Evolutionary conservation across 1,284 basidiomycete genomes (phyloP).

Genomic region (Trichosporon sp.): DNA sequence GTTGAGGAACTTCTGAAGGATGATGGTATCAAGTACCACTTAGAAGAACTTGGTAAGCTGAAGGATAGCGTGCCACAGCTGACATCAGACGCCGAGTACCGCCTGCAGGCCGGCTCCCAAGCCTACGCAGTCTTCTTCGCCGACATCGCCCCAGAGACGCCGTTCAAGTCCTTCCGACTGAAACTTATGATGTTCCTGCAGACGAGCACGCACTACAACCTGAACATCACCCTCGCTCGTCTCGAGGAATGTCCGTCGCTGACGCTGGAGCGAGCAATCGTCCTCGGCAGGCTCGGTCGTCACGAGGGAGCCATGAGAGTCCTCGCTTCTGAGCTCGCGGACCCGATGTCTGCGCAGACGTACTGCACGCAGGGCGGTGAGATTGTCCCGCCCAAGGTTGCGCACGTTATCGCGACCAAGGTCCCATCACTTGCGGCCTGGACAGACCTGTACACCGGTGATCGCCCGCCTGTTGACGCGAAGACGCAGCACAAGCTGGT

Average conservation of each 20-base stretch:
- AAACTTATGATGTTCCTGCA: constrained; percentile 78
- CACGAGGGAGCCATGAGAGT: constrained; percentile 68
- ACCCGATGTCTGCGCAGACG: constrained; percentile 73
- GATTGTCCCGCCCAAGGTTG: constrained; percentile 67
- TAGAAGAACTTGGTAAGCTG: constrained; percentile 54
- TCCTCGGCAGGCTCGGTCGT: constrained; percentile 74
- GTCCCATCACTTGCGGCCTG: constrained; percentile 62
- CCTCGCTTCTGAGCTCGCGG: constrained; percentile 71
- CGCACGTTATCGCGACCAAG: constrained; percentile 56
- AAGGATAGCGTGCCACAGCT: not conserved
- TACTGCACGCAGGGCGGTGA: constrained; percentile 76
- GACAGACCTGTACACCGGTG: constrained; percentile 59
- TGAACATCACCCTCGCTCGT: constrained; percentile 59
- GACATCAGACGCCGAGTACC: constrained; percentile 50
- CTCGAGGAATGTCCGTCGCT: constrained; percentile 62
- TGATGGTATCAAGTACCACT: constrained; percentile 55
- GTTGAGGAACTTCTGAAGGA: constrained; percentile 42
- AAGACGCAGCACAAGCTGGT: constrained; percentile 65
- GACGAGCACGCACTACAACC: constrained; percentile 69
- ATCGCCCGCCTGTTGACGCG: constrained; percentile 58
- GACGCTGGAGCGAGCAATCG: constrained; percentile 72
- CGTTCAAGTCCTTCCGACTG: constrained; percentile 70
- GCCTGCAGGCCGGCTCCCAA: constrained; percentile 43
- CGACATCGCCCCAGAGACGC: constrained; percentile 65
- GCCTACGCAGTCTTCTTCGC: constrained; percentile 52